Evolutionary conservation across 106 monocot species (phyloP).

Genomic region (Chionographis japonica): DNA sequence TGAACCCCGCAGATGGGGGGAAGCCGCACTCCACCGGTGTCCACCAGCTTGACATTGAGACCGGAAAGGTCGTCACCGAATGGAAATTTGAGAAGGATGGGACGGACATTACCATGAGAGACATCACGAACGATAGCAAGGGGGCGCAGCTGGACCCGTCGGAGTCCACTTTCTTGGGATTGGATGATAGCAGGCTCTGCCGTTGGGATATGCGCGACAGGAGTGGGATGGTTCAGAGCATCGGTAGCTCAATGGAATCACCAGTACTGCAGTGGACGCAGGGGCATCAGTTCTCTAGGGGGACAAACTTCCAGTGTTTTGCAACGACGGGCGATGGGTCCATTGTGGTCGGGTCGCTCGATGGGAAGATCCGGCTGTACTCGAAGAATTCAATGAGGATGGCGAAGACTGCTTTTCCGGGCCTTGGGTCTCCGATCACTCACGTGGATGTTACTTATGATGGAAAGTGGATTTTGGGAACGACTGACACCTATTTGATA

Average conservation of each 20-base stretch:
- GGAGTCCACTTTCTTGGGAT: slow-evolving; percentile 73
- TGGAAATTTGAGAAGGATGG: slow-evolving; percentile 95
- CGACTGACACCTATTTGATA: slow-evolving; percentile 78
- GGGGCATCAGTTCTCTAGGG: slow-evolving; percentile 87
- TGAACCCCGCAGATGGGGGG: slow-evolving; percentile 49
- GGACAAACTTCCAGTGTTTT: slow-evolving; percentile 92
- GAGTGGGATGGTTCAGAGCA: slow-evolving; percentile 64
- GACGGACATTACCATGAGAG: slow-evolving; percentile 65
- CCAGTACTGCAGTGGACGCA: slow-evolving; percentile 74
- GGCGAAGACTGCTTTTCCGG: slow-evolving; percentile 93
- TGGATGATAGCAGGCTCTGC: slow-evolving; percentile 84
- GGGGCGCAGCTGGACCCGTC: slow-evolving; percentile 78
- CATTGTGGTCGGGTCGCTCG: slow-evolving; percentile 75
- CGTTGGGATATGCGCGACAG: slow-evolving; percentile 84
- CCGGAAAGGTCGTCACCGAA: slow-evolving; percentile 70
- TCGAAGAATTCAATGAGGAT: slow-evolving; percentile 88
- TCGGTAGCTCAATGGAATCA: slow-evolving; percentile 47
- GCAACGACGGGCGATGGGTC: slow-evolving; percentile 86
- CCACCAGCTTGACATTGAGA: slow-evolving; percentile 78
- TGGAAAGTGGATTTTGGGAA: slow-evolving; percentile 93
- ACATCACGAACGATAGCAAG: slow-evolving; percentile 84
- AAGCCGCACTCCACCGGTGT: slow-evolving; percentile 52
- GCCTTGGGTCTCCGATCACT: slow-evolving; percentile 78
- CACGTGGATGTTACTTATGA: slow-evolving; percentile 95
- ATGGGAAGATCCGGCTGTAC: slow-evolving; percentile 89